These are phyloP conservation scores for Myochromella boudieri DNA, from an alignment of 768 basidiomycete species.

Conservation along the genomic window DNA sequence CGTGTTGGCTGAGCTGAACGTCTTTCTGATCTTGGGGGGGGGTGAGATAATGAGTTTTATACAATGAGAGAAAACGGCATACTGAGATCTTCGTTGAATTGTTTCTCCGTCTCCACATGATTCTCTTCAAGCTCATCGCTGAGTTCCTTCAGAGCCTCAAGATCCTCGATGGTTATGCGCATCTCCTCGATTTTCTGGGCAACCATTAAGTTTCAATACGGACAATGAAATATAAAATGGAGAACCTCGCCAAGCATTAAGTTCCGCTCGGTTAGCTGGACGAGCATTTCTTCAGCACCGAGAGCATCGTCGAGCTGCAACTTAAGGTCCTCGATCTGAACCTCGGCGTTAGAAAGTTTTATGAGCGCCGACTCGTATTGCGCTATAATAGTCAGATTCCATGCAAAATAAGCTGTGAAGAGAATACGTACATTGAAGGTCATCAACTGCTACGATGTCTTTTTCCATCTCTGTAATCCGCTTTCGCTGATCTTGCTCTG, in stretches of 20 bases:
- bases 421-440: conserved; percentile 64
- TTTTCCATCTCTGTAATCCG: conserved; percentile 89
- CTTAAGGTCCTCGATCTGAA: conserved; percentile 92
- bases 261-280: conserved; percentile 93
- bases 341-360: conserved; percentile 85
- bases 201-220: neutral
- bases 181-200: conserved; percentile 95
- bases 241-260: conserved; percentile 85
- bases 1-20: conserved; percentile 63
- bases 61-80: conserved; percentile 17
- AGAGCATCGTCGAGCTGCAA: conserved; percentile 92
- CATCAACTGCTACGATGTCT: conserved; percentile 75
- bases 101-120: conserved; percentile 90
- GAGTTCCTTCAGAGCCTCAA: conserved; percentile 93
- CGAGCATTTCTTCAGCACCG: conserved; percentile 94
- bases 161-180: conserved; percentile 93
- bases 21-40: conserved; percentile 63
- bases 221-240: neutral
- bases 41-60: neutral
- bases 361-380: conserved; percentile 79
- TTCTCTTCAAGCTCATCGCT: conserved; percentile 98
- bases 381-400: conserved; percentile 40
- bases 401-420: neutral
- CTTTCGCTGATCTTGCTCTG: conserved; percentile 78
- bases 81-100: conserved; percentile 89